Percentiles rank a stretch among this genome's conserved stretches.
Conservation (phyloP, 257 asterid genomes). For the Verbascum thapsus region DNA sequence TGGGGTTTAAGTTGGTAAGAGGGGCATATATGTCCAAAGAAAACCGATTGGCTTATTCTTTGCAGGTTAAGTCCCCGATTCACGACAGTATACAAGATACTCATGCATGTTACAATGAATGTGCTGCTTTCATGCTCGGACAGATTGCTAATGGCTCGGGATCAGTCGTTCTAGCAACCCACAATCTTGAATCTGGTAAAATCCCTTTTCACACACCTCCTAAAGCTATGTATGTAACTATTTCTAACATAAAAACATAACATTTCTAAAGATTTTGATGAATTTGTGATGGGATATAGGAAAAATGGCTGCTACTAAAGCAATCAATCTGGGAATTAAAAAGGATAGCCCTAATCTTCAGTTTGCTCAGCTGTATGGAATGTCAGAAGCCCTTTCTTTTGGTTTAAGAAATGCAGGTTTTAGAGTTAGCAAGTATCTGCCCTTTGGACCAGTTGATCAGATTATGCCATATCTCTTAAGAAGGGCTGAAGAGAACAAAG, state of each 20-base stretch:
- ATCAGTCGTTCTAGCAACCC: slow-evolving; percentile 81
- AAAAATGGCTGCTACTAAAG: slow-evolving; percentile 66
- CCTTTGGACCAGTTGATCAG: slow-evolving; percentile 86
- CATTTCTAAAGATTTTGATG: neutral
- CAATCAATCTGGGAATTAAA: slow-evolving; percentile 53
- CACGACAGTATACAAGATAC: slow-evolving; percentile 54
- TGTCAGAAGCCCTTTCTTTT: slow-evolving; percentile 76
- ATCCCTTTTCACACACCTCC: too few species aligned
- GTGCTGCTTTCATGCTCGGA: slow-evolving; percentile 64
- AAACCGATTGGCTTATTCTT: slow-evolving; percentile 38
- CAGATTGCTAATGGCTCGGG: slow-evolving; percentile 64
- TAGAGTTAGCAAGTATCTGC: slow-evolving; percentile 76
- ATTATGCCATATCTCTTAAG: slow-evolving; percentile 83
- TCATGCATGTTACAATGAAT: slow-evolving; percentile 57
- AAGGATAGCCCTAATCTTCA: slow-evolving; percentile 49
- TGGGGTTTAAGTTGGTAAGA: slow-evolving; percentile 82
- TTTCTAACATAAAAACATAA: too few species aligned
- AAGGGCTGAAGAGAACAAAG: slow-evolving; percentile 95
- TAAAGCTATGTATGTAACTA: too few species aligned
- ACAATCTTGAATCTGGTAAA: slow-evolving; percentile 75
- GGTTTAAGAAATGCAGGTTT: slow-evolving; percentile 75
- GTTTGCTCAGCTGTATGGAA: slow-evolving; percentile 90
- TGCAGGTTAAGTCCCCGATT: slow-evolving; percentile 58
- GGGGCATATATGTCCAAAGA: slow-evolving; percentile 84
- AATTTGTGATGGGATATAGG: slow-evolving; percentile 39